Base-by-base conservation (phyloP, 2,329 filamentous ascomycete genomes). In the Chrysosporium queenslandicum region DNA sequence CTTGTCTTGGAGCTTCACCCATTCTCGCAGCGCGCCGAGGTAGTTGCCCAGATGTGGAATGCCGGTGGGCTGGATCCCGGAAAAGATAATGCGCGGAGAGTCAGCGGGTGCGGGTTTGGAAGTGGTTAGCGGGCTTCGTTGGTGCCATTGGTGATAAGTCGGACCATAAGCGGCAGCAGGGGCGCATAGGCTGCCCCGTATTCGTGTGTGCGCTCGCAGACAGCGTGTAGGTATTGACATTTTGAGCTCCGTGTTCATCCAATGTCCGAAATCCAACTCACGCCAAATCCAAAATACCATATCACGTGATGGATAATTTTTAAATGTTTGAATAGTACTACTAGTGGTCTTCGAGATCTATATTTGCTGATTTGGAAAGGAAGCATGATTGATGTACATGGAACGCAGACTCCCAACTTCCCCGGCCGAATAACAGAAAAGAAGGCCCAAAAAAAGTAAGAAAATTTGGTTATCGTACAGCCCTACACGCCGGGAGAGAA, bases 31-130 rank as follows among this genome's bases (percentile, higher is more conserved):
- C 14, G 92, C 92, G 23, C 92, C 92, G 9, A 94, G 78, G 68
- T 96, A 98, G 71, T 98, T 98, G 52, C 92, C 92, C 27, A 98
- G 73, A 67, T 98, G 92, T 12, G 92, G 92, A 21, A 94, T 78
- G 32, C 91, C 92, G 0, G 92, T 98, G 16, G 92, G 92, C 68
- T 98, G 92, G 61, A 98, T 98, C 50, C 90, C 92, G 2, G 92
- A 97, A 74, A 98, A 96, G 62, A 97, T 80, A 54, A 85, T 75
- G 52, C 14, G 43, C 32, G 45, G n/a, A 53, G 58, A 14, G 25
- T 12, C 16, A 8, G 37, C 1, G 36, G 47, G 16, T n/a, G 37
- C 2, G 36, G 52, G 27, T 29, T 29, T 36, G 43, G 54, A 41
- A 21, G 53, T 57, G 29, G 42, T 47, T 27, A 46, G 43, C n/a